Conservation (phyloP, 345 rosid species). For the Pistacia vera region DNA sequence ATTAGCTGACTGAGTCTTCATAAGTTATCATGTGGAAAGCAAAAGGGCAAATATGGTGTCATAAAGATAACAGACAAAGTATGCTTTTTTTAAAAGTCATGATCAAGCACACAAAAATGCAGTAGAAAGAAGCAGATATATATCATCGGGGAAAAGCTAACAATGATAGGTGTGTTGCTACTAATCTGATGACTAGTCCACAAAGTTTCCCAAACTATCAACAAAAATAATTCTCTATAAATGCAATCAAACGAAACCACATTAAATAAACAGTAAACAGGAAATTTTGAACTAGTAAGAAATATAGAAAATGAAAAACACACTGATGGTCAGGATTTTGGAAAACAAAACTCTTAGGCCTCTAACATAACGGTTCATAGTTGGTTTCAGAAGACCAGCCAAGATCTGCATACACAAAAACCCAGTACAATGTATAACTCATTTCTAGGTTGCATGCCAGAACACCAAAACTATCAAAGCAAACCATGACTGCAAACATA, state of each 20-base stretch:
- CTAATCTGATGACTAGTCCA: not conserved
- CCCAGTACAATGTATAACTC: not conserved
- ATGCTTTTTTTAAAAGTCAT: too few species aligned
- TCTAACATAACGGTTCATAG: conserved; percentile 55
- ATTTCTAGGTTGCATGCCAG: not conserved
- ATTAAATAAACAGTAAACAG: not conserved
- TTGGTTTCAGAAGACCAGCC: conserved; percentile 85
- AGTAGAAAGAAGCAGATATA: too few species aligned
- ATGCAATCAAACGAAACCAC: too few species aligned
- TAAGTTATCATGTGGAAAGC: too few species aligned
- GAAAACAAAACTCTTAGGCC: conserved; percentile 84
- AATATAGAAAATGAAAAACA: conserved; percentile 1
- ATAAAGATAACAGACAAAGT: too few species aligned
- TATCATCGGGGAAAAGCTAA: too few species aligned
- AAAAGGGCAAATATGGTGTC: too few species aligned
- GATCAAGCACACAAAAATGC: too few species aligned
- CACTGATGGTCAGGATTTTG: conserved; percentile 97
- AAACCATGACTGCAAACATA: not conserved
- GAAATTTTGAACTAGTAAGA: not conserved
- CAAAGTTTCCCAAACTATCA: not conserved
- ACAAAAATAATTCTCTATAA: not conserved
- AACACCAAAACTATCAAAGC: not conserved
- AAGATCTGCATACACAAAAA: conserved; percentile 57
- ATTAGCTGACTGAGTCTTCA: too few species aligned
- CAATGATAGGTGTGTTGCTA: not conserved